Conservation (phyloP, 2,329 filamentous ascomycete genomes). For the Penicillium janthinellum region DNA sequence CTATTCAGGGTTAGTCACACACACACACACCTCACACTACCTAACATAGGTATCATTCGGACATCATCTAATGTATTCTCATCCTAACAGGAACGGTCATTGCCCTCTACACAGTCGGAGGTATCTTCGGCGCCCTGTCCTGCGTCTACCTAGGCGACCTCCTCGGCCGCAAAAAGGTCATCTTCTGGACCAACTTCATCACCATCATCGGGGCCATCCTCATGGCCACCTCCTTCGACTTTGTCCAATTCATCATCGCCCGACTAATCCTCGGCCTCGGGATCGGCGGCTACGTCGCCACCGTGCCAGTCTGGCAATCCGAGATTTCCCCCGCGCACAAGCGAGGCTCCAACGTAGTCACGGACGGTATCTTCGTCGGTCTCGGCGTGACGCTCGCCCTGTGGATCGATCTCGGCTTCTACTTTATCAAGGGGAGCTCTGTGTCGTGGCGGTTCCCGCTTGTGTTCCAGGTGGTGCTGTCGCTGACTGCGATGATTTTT, state of each 20-base stretch:
- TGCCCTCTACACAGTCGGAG: slow-evolving; percentile 50
- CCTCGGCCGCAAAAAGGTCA: slow-evolving; percentile 50
- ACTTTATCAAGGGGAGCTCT: slow-evolving; percentile 38
- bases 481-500: slow-evolving; percentile 35
- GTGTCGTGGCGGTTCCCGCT: slow-evolving; percentile 50
- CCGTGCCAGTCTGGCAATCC: slow-evolving; percentile 52
- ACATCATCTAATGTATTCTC: neutral
- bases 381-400: slow-evolving; percentile 50
- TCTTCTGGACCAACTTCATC: slow-evolving; percentile 45
- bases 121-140: slow-evolving; percentile 49
- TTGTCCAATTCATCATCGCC: slow-evolving; percentile 51
- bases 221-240: slow-evolving; percentile 48
- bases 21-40: neutral
- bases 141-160: slow-evolving; percentile 50
- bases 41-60: neutral
- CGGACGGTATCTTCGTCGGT: slow-evolving; percentile 53
- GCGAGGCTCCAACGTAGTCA: slow-evolving; percentile 54
- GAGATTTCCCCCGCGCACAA: slow-evolving; percentile 42
- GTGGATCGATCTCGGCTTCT: slow-evolving; percentile 53
- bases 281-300: slow-evolving; percentile 47
- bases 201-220: slow-evolving; percentile 49
- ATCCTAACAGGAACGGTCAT: slow-evolving; percentile 42
- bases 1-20: slow-evolving; percentile 38
- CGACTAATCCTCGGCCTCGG: slow-evolving; percentile 50
- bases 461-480: slow-evolving; percentile 41